A percentile compares a stretch with the other conserved stretches of the same genome.
phyloP scores from a whole-genome alignment of 1,139 yeast species.

The Candida pseudoviswanathii region DNA sequence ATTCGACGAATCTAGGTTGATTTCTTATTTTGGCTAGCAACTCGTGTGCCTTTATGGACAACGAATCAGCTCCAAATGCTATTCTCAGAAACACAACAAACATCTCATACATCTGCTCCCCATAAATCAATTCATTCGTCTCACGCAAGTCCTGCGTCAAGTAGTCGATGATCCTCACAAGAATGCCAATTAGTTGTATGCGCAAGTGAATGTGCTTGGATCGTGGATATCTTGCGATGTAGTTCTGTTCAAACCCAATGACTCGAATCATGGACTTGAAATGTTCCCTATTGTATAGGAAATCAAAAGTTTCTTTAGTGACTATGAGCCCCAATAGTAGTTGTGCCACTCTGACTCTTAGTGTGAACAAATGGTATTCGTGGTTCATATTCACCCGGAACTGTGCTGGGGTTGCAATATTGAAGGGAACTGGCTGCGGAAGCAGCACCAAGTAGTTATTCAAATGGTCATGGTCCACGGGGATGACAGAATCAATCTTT shows the following conservation, averaged over 20 bases:
- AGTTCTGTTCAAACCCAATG: slow-evolving; percentile 55
- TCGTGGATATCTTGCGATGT: slow-evolving; percentile 50
- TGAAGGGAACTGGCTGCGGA: slow-evolving; percentile 36
- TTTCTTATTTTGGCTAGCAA: slow-evolving; percentile 33
- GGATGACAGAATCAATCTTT: slow-evolving; percentile 36
- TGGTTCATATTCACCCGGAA: slow-evolving; percentile 35
- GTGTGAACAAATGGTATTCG: slow-evolving; percentile 42
- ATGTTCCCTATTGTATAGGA: slow-evolving; percentile 38
- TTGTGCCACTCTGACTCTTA: slow-evolving; percentile 43
- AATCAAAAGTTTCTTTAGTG: slow-evolving; percentile 29
- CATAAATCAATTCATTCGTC: slow-evolving; percentile 36
- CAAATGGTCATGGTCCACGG: slow-evolving; percentile 26
- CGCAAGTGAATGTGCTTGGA: slow-evolving; percentile 42
- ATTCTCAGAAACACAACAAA: slow-evolving; percentile 56
- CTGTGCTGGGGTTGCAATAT: slow-evolving; percentile 11
- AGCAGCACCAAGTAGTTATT: slow-evolving; percentile 27
- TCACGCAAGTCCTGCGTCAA: slow-evolving; percentile 32
- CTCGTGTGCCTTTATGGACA: slow-evolving; percentile 37
- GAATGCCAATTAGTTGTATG: slow-evolving; percentile 43
- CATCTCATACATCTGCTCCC: slow-evolving; percentile 49
- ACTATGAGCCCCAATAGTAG: slow-evolving; percentile 48
- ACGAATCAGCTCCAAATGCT: slow-evolving; percentile 54
- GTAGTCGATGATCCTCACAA: slow-evolving; percentile 36
- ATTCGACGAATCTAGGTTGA: slow-evolving; percentile 19
- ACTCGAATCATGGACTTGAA: slow-evolving; percentile 48